A percentile compares a stretch with the other conserved stretches of the same genome.
phyloP scores from a whole-genome alignment of 192 early-diverging fungal genomes.

The Diversispora epigaea region DNA sequence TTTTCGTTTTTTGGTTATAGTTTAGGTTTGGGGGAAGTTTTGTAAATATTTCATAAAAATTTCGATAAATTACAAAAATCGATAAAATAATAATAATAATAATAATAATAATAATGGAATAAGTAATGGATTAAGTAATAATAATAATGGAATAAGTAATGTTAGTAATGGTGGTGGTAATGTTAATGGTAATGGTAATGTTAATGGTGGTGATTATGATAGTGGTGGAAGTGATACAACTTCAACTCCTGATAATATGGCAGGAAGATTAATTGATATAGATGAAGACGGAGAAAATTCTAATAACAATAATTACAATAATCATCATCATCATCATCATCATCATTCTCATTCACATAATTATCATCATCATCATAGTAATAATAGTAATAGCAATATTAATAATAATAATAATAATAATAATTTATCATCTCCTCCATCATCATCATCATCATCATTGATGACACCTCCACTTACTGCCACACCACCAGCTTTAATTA shows the following conservation, averaged over 20 bases:
- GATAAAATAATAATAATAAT: too few relatives aligned
- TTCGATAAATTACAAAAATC: too few relatives aligned
- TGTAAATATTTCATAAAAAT: too few relatives aligned
- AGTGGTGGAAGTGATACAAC: slow-evolving; percentile 18
- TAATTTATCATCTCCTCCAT: not conserved
- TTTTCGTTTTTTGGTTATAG: too few relatives aligned
- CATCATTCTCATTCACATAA: not conserved
- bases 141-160: too few relatives aligned
- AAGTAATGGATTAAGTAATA: too few relatives aligned
- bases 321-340: slow-evolving; percentile 12
- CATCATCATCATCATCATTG: slow-evolving; percentile 1
- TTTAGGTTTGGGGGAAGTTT: too few relatives aligned
- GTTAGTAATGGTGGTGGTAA: too few relatives aligned
- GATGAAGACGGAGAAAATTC: slow-evolving; percentile 10
- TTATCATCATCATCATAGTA: not conserved
- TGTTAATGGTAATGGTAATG: not conserved
- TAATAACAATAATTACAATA: not conserved
- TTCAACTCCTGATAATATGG: slow-evolving; percentile 7
- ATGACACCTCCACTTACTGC: not conserved
- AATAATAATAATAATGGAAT: too few relatives aligned
- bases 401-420: not conserved
- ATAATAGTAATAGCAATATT: not conserved
- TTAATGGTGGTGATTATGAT: slow-evolving; percentile 9
- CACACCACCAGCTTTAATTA: not conserved
- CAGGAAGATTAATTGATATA: slow-evolving; percentile 15